Conservation (phyloP, 129 eudicot genomes). For the Lactuca sativa region DNA sequence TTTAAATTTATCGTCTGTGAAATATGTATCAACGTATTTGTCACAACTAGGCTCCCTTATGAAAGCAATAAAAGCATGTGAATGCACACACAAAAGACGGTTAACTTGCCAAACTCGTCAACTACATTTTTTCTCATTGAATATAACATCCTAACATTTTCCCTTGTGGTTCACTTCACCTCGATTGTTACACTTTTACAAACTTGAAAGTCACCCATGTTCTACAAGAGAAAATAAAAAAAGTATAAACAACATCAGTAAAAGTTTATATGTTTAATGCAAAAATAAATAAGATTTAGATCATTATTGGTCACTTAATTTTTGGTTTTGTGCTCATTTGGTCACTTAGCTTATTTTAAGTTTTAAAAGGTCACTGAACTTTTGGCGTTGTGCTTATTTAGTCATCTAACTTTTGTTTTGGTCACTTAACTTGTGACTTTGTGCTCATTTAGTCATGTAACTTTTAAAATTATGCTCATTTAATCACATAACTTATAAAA, state of each 20-base stretch:
- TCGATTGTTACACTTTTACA: background rate
- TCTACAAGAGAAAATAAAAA: background rate
- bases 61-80: background rate
- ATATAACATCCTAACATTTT: background rate
- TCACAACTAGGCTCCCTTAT: background rate
- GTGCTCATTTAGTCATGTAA: too few relatives aligned
- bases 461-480: too few relatives aligned
- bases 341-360: too few relatives aligned
- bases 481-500: too few relatives aligned
- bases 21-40: background rate
- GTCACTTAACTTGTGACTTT: too few relatives aligned
- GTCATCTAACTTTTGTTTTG: too few relatives aligned
- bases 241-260: background rate
- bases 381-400: too few relatives aligned
- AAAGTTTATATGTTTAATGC: background rate
- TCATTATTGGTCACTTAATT: too few relatives aligned
- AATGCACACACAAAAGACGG: background rate
- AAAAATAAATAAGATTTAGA: too few relatives aligned
- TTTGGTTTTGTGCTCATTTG: too few relatives aligned
- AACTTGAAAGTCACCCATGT: conserved; percentile 2
- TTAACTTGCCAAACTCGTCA: conserved; percentile 1
- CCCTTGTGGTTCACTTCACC: background rate
- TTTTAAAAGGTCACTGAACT: too few relatives aligned
- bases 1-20: background rate
- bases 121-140: background rate